Evolutionary conservation across 176 grass and related monocot species (phyloP).

Genomic region (Ampelocalamus luodianensis): DNA sequence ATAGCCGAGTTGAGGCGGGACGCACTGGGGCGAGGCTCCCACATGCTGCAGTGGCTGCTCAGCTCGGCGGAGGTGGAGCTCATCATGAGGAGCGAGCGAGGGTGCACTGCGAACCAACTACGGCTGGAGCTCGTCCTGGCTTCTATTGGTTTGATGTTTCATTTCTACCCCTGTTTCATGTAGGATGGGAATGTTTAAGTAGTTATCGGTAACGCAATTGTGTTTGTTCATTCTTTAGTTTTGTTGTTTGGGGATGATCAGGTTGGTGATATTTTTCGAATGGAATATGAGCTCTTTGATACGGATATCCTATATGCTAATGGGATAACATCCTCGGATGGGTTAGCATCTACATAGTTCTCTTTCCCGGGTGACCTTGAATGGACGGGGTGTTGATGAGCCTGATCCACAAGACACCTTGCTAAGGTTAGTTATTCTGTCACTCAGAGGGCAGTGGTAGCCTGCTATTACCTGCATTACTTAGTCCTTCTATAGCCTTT

Average conservation of each 20-base stretch:
- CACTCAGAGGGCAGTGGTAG: slow-evolving; percentile 5
- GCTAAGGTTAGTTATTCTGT: slow-evolving; percentile 65
- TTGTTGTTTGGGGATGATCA: slow-evolving; percentile 50
- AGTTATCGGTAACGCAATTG: background rate
- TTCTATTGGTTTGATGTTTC: too few species aligned
- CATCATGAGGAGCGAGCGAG: too few species aligned
- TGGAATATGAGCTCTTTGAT: slow-evolving; percentile 84
- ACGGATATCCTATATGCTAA: slow-evolving; percentile 78
- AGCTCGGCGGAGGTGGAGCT: too few species aligned
- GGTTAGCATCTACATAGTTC: slow-evolving; percentile 77
- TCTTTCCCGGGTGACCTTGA: slow-evolving; percentile 58
- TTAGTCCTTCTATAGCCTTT: background rate
- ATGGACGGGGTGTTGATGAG: slow-evolving; percentile 59
- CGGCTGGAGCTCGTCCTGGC: too few species aligned
- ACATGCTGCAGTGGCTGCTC: too few species aligned
- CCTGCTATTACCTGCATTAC: background rate
- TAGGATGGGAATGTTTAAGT: too few species aligned
- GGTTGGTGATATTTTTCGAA: slow-evolving; percentile 87
- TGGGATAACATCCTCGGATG: slow-evolving; percentile 80
- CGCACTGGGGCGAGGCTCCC: too few species aligned
- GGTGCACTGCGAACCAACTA: too few species aligned
- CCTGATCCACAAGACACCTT: slow-evolving; percentile 67
- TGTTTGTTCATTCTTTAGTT: slow-evolving; percentile 23
- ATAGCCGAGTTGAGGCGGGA: too few species aligned
- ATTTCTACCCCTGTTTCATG: too few species aligned